Evolutionary conservation across 2,329 filamentous ascomycete species (phyloP).

Genomic region (Exophiala calicioides): DNA sequence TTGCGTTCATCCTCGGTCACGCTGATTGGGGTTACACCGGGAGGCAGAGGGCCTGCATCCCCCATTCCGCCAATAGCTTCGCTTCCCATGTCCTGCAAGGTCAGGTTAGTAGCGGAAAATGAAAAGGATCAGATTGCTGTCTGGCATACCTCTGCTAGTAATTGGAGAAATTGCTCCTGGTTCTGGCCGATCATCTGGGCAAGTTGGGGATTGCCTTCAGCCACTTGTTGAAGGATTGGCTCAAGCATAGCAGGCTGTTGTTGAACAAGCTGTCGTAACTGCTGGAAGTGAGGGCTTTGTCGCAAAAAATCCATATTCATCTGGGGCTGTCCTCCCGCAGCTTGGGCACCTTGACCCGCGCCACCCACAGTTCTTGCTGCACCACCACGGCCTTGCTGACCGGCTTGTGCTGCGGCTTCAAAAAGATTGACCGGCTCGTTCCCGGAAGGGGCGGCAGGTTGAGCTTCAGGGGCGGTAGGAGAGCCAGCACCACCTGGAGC

Average conservation of each 20-base stretch:
- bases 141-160: conserved; percentile 68
- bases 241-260: conserved; percentile 98
- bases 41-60: conserved; percentile 66
- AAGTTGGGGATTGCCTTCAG: conserved; percentile 89
- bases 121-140: not conserved
- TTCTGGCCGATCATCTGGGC: conserved; percentile 89
- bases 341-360: conserved; percentile 45
- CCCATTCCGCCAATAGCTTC: conserved; percentile 54
- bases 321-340: conserved; percentile 57
- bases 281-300: conserved; percentile 96
- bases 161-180: conserved; percentile 86
- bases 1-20: conserved; percentile 96
- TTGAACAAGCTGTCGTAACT: conserved; percentile 94
- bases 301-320: conserved; percentile 90
- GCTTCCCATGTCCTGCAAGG: conserved; percentile 66
- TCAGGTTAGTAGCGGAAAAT: conserved; percentile 7
- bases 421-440: conserved; percentile 82
- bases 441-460: conserved; percentile 47
- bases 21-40: conserved; percentile 82
- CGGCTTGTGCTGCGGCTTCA: conserved; percentile 81
- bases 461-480: conserved; percentile 40
- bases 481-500: conserved; percentile 33
- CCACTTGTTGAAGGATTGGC: conserved; percentile 94
- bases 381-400: conserved; percentile 43
- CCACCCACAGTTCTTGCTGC: conserved; percentile 40